These are phyloP conservation scores for Picea sitchensis DNA, from an alignment of 75 land plant genomes.

Conservation along the genomic window DNA sequence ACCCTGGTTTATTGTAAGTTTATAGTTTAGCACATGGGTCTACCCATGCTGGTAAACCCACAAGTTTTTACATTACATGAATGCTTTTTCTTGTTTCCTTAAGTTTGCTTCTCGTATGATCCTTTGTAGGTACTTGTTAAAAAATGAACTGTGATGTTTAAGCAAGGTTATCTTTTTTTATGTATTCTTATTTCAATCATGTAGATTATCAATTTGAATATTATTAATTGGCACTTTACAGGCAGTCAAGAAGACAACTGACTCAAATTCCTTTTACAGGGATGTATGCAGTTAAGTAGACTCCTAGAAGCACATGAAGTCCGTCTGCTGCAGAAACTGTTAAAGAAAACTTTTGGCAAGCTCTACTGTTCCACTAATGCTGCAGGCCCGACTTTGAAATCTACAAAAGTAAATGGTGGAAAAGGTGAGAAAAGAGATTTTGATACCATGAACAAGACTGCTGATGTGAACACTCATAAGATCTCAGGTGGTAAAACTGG, in stretches of 20 bases:
- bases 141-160: background rate
- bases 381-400: background rate
- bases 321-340: background rate
- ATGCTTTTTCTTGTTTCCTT: too few species aligned
- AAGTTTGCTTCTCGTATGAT: too few species aligned
- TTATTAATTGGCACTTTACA: background rate
- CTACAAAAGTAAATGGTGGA: background rate
- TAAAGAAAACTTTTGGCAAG: slow-evolving; percentile 1
- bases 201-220: background rate
- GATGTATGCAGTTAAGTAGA: background rate
- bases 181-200: background rate
- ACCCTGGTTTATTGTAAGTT: too few species aligned
- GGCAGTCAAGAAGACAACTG: background rate
- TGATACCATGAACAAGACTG: background rate
- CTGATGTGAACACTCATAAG: background rate
- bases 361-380: background rate
- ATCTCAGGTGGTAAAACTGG: background rate
- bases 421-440: slow-evolving; percentile 9
- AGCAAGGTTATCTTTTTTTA: background rate
- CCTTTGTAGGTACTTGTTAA: background rate
- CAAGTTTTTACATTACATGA: too few species aligned
- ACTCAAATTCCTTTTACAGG: slow-evolving; percentile 1
- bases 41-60: too few species aligned
- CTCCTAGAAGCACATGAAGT: background rate
- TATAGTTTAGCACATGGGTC: too few species aligned